These are phyloP conservation scores for Botrytis deweyae DNA, from an alignment of 2,329 filamentous ascomycete species.

Conservation along the genomic window DNA sequence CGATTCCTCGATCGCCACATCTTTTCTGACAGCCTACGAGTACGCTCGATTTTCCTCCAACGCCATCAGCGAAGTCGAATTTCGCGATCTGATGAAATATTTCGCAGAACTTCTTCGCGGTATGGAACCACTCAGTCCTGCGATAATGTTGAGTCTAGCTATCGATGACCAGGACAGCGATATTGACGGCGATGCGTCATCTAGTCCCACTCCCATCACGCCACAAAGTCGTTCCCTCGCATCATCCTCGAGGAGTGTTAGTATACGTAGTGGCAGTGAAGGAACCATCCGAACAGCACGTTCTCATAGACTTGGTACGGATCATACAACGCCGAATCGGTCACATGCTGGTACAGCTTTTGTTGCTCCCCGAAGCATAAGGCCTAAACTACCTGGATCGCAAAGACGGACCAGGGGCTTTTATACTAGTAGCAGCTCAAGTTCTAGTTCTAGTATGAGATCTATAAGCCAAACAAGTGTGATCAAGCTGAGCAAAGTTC, in stretches of 20 bases:
- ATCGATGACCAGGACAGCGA: constrained; percentile 33
- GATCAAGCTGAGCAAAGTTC: constrained; percentile 33
- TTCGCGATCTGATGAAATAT: constrained; percentile 76
- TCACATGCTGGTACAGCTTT: constrained; percentile 32
- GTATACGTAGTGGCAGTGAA: constrained; percentile 33
- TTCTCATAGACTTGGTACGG: constrained; percentile 26
- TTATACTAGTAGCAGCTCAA: constrained; percentile 29
- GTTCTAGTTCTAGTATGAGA: constrained; percentile 29
- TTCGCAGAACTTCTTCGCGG: constrained; percentile 78
- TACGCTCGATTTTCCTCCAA: constrained; percentile 75
- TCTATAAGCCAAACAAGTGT: constrained; percentile 36
- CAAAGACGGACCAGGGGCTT: constrained; percentile 32
- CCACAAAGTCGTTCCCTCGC: constrained; percentile 34
- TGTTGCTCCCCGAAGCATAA: constrained; percentile 33
- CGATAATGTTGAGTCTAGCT: constrained; percentile 30
- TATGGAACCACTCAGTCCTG: constrained; percentile 56
- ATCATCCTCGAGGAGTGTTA: constrained; percentile 28
- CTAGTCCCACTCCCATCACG: constrained; percentile 24
- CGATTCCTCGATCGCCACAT: constrained; percentile 48
- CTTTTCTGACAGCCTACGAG: constrained; percentile 79
- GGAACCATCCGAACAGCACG: constrained; percentile 37
- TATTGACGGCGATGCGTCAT: constrained; percentile 35
- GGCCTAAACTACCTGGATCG: constrained; percentile 26
- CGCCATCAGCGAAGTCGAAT: constrained; percentile 67
- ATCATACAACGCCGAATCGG: constrained; percentile 24